These are phyloP conservation scores for Rhinocladiella mackenziei DNA, from an alignment of 2,329 filamentous ascomycete species.

Conservation along the genomic window DNA sequence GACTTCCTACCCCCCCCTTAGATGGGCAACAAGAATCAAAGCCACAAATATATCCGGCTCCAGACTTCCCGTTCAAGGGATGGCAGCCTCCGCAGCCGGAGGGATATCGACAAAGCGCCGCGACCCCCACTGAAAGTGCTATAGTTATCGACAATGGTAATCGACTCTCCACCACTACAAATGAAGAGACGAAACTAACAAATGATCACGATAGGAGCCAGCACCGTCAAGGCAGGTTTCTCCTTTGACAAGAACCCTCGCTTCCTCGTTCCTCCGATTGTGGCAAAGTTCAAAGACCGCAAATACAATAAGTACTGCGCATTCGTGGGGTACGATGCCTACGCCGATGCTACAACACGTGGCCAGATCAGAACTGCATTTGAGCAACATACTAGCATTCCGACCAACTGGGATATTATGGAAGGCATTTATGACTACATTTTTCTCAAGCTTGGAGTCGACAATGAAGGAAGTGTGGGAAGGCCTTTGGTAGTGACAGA, in stretches of 20 bases:
- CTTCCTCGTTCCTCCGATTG: slow-evolving; percentile 78
- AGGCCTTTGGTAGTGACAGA: slow-evolving; percentile 93
- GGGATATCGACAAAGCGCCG: slow-evolving; percentile 66
- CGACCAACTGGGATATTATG: slow-evolving; percentile 97
- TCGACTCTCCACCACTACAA: slow-evolving; percentile 1
- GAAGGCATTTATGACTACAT: slow-evolving; percentile 91
- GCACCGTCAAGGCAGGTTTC: slow-evolving; percentile 87
- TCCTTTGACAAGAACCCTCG: slow-evolving; percentile 83
- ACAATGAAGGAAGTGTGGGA: slow-evolving; percentile 69
- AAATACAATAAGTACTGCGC: slow-evolving; percentile 89
- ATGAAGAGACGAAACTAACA: slow-evolving; percentile 1
- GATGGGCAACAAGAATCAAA: slow-evolving; percentile 51
- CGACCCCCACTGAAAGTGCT: slow-evolving; percentile 59
- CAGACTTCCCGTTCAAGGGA: slow-evolving; percentile 59
- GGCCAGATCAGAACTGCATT: slow-evolving; percentile 89
- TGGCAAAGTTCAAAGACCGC: slow-evolving; percentile 91
- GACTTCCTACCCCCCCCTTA: slow-evolving; percentile 42
- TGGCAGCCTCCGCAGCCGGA: slow-evolving; percentile 58
- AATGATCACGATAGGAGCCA: slow-evolving; percentile 62
- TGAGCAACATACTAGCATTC: slow-evolving; percentile 81
- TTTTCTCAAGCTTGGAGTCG: slow-evolving; percentile 88
- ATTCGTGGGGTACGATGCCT: slow-evolving; percentile 89
- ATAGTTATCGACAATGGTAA: slow-evolving; percentile 98
- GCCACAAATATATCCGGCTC: slow-evolving; percentile 52
- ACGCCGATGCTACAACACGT: slow-evolving; percentile 85